Conservation (phyloP, 1,284 basidiomycete species). For the Melanopsichium pennsylvanicum region DNA sequence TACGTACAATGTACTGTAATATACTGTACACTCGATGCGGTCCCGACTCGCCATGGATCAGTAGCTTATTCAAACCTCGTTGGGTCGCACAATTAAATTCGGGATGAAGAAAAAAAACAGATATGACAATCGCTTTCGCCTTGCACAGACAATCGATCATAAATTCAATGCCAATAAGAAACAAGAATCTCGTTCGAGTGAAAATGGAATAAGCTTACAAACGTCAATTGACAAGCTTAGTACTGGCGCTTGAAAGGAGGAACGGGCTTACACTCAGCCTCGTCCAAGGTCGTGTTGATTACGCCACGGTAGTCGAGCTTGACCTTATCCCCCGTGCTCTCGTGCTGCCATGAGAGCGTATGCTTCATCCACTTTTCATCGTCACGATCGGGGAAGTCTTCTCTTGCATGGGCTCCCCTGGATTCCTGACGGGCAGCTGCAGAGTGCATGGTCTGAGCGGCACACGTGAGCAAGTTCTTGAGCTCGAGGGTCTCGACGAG, state of each 20-base stretch:
- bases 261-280: conserved; percentile 83
- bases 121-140: no score
- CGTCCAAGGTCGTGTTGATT: conserved; percentile 85
- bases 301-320: conserved; percentile 89
- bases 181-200: no score
- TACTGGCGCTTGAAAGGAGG: conserved; percentile 62
- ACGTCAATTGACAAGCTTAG: conserved; percentile 25
- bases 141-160: no score
- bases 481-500: conserved; percentile 96
- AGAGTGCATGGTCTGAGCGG: conserved; percentile 92
- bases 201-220: no score
- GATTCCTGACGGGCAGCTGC: conserved; percentile 97
- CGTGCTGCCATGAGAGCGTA: conserved; percentile 57
- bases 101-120: no score
- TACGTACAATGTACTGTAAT: no score
- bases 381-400: conserved; percentile 86
- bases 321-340: conserved; percentile 74
- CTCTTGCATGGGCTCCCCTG: conserved; percentile 95
- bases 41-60: no score
- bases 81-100: no score
- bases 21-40: no score
- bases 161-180: no score
- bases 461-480: conserved; percentile 91
- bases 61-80: no score
- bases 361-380: conserved; percentile 71